Evolutionary conservation across 345 rosid genomes (phyloP).

Genomic region (Populus davidiana): DNA sequence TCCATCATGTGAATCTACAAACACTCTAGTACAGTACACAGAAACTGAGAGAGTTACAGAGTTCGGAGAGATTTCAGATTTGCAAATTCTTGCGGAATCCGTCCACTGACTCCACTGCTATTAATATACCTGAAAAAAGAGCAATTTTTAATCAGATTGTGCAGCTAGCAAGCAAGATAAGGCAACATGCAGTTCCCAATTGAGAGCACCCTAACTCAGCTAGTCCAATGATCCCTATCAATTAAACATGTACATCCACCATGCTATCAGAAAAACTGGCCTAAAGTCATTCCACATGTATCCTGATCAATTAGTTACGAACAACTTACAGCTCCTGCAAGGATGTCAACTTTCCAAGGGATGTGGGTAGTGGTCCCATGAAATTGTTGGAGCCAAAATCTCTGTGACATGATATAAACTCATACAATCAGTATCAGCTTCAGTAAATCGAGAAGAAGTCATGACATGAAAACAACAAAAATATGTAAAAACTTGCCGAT

Average conservation of each 20-base stretch:
- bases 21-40: neutral
- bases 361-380: slow-evolving; percentile 42
- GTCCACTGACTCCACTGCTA: slow-evolving; percentile 58
- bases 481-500: neutral
- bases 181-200: neutral
- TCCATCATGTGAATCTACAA: neutral
- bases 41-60: slow-evolving; percentile 31
- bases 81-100: slow-evolving; percentile 45
- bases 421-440: neutral
- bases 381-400: slow-evolving; percentile 60
- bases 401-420: slow-evolving; percentile 26
- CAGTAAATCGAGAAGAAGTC: neutral
- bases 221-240: neutral
- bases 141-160: slow-evolving; percentile 3
- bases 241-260: neutral
- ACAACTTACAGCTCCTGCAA: slow-evolving; percentile 48
- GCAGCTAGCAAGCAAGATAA: neutral
- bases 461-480: neutral
- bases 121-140: slow-evolving; percentile 46
- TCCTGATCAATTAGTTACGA: neutral
- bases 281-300: neutral
- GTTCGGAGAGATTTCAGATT: slow-evolving; percentile 45
- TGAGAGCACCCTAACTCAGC: neutral
- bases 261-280: neutral
- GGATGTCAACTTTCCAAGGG: slow-evolving; percentile 46